A percentile compares a stretch with the other conserved stretches of the same genome.
Conservation (phyloP, 192 early-diverging fungal species). For the Entophlyctis helioformis region DNA sequence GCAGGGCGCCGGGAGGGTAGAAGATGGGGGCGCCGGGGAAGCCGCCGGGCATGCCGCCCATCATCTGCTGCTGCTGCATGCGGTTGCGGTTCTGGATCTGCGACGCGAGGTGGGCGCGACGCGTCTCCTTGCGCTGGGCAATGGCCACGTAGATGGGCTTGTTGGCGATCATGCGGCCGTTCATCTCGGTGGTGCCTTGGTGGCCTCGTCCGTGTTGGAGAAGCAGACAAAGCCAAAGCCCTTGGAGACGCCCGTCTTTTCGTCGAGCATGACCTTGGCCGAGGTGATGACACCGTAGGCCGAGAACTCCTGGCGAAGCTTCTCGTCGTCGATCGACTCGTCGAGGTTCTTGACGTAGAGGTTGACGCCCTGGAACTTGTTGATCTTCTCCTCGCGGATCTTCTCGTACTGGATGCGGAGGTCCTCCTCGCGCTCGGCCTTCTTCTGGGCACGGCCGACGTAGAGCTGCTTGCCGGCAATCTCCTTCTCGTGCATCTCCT, state of each 20-base stretch:
- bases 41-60: conserved; percentile 23
- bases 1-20: conserved; percentile 35
- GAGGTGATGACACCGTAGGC: conserved; percentile 92
- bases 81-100: conserved; percentile 87
- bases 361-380: conserved; percentile 98
- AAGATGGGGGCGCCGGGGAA: conserved; percentile 48
- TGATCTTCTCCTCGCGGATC: conserved; percentile 86
- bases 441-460: conserved; percentile 98
- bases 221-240: conserved; percentile 99
- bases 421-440: conserved; percentile 93
- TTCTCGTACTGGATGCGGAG: conserved; percentile 91
- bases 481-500: conserved; percentile 88
- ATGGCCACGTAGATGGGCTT: conserved; percentile 99
- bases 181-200: conserved; percentile 98
- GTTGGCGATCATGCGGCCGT: conserved; percentile 82
- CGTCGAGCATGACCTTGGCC: conserved; percentile 96
- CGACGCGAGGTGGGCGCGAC: conserved; percentile 90
- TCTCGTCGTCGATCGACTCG: conserved; percentile 92
- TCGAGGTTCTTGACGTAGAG: conserved; percentile 99
- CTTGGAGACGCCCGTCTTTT: conserved; percentile 66
- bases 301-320: conserved; percentile 90
- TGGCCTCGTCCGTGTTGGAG: conserved; percentile 96
- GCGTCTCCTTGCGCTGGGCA: conserved; percentile 95
- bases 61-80: conserved; percentile 60
- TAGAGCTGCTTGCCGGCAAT: conserved; percentile 82